Evolutionary conservation across 2,329 filamentous ascomycete species (phyloP).

Genomic region (Coniochaeta sp.): DNA sequence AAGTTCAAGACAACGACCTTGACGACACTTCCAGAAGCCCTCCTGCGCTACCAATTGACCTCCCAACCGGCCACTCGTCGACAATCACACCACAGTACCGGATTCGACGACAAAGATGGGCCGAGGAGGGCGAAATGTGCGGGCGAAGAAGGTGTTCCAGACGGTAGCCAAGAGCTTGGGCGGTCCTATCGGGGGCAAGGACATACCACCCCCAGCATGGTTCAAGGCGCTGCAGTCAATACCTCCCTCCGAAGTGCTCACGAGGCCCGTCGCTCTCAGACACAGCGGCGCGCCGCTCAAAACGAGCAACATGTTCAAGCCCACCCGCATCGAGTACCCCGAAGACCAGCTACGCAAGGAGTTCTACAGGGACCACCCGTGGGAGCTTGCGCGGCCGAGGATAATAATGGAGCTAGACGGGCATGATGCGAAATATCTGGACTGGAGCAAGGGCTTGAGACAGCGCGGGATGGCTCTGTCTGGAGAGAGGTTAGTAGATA

Average conservation of each 20-base stretch:
- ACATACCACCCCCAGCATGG: constrained; percentile 36
- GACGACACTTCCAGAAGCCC: constrained; percentile 6
- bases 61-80: not conserved
- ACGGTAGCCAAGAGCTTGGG: constrained; percentile 27
- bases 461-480: constrained; percentile 72
- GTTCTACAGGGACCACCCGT: constrained; percentile 93
- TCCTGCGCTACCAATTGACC: not conserved
- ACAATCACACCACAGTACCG: not conserved
- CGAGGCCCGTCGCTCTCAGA: constrained; percentile 43
- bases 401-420: constrained; percentile 81
- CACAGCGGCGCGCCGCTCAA: constrained; percentile 23
- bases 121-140: constrained; percentile 1
- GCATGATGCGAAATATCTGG: constrained; percentile 64
- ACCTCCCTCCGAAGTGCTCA: constrained; percentile 52
- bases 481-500: constrained; percentile 66
- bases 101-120: not conserved
- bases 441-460: constrained; percentile 71
- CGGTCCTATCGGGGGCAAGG: constrained; percentile 2
- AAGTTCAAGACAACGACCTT: constrained; percentile 4
- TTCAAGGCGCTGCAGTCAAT: constrained; percentile 42
- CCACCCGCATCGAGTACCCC: constrained; percentile 68
- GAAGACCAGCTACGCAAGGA: constrained; percentile 75
- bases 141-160: constrained; percentile 28
- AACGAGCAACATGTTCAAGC: constrained; percentile 58
- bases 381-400: constrained; percentile 87